Evolutionary conservation across 305 asterid genomes (phyloP), one percentile per base, ranked within the genome.

Genomic region (Fraxinus albicans): DNA sequence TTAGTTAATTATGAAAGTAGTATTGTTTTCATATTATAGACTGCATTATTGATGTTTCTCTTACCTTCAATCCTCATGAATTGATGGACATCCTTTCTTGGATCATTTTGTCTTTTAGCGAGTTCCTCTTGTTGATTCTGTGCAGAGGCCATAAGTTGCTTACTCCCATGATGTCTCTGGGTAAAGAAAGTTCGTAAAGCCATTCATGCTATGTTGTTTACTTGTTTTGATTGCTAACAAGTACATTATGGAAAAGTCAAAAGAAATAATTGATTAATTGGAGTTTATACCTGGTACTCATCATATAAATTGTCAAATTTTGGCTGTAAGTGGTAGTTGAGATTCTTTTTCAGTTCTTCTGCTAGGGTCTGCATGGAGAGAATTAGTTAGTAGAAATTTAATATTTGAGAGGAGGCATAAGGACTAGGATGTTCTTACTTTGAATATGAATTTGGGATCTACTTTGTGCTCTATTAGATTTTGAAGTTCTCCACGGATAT

Each of bases 11-110:
- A 63, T 23, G 72, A 63, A 63, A 63, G 33, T 63, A 23, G 72
- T 29, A 23, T 63, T 63, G 72, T 63, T 69, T 27, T 63, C 73
- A 63, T 21, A 67, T 25, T 23, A 67, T 23, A 23, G 76, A 25
- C 17, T 12, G 40, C 9, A 70, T 72, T 17, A 75, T 53, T 67
- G 65, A 65, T 73, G 77, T 35, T 74, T 79, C 72, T 79, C 88
- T 86, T 88, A 93, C 98, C 98, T 92, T 94, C 98, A 77, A 94
- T 93, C 86, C 89, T 89, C 97, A 93, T 92, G 88, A 94, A 94
- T 78, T 92, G 93, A 40, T 90, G 95, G 79, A 94, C 91, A 73
- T 88, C 91, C 88, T 83, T 87, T 84, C 90, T 85, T 84, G 92
- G 91, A 85, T 91, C 93, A 36, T 88, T 81, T 81, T 84, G 89